These are phyloP conservation scores for Naganishia kalamii DNA, from an alignment of 768 basidiomycete genomes.

Conservation along the genomic window DNA sequence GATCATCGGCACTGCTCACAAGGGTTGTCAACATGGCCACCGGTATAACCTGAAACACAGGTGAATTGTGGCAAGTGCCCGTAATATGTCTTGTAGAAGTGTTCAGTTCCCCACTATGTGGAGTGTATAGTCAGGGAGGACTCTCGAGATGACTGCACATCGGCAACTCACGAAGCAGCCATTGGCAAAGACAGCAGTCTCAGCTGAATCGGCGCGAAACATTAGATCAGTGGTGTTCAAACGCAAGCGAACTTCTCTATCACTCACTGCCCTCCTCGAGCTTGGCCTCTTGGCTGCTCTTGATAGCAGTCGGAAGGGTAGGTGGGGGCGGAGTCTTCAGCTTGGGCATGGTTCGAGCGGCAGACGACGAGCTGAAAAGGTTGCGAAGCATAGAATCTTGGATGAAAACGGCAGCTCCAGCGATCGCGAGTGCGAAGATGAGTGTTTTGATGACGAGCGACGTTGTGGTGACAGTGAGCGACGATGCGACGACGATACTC, in stretches of 20 bases:
- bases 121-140: not conserved
- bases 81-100: slow-evolving; percentile 43
- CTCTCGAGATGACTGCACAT: not conserved
- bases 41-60: slow-evolving; percentile 42
- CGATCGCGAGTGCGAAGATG: not conserved
- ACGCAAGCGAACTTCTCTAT: not conserved
- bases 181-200: slow-evolving; percentile 45
- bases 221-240: not conserved
- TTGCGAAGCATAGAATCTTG: slow-evolving; percentile 28
- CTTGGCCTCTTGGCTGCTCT: slow-evolving; percentile 29
- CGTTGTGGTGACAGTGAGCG: not conserved
- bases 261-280: slow-evolving; percentile 39
- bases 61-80: slow-evolving; percentile 41
- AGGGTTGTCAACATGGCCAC: slow-evolving; percentile 34
- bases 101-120: slow-evolving; percentile 45
- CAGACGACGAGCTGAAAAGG: slow-evolving; percentile 27
- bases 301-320: slow-evolving; percentile 44
- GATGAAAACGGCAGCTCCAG: not conserved
- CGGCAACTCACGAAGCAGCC: slow-evolving; percentile 43
- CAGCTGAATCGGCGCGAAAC: slow-evolving; percentile 27
- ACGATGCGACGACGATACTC: not conserved
- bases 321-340: slow-evolving; percentile 40
- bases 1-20: slow-evolving; percentile 25
- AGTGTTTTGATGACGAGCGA: not conserved
- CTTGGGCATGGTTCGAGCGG: slow-evolving; percentile 23